Evolutionary conservation across 345 rosid genomes (phyloP), one percentile per base, ranked within the genome.

Genomic region (Limnanthes douglasii): DNA sequence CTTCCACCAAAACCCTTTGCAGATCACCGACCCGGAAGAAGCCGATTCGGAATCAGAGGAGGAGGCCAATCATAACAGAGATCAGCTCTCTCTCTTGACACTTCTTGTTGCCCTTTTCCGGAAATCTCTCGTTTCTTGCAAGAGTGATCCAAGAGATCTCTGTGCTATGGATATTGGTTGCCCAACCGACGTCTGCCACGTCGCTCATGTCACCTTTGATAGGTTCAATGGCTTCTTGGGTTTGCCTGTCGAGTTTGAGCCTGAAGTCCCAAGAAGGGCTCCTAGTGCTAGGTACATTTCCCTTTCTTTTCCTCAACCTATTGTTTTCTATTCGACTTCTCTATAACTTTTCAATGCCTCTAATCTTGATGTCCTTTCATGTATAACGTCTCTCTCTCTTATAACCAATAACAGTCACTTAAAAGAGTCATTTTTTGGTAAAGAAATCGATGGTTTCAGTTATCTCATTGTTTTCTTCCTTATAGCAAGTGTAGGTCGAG

Each of bases 161-260:
- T 71, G 78, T 43, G 47, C 47, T 6, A 79, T 88, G 90, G 95
- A 86, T 54, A 86, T 86, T 45, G 73, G 95, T 6, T 62, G 71
- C 64, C 97, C 97, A 0, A 78, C 80, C 27, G 48, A 86, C 46
- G 83, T 82, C 10, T 63, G 88, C 3, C 97, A 86, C 41, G 90
- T 86, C 27, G 83, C 88, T 0, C 97, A 82, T 39, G 97, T 86
- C 10, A 86, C 97, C 29, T 86, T 86, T 44, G 97, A 86, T 57
- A 75, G 95, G 49, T 86, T 82, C 53, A 68, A 78, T 60, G 97
- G 97, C 17, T 86, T 86, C 61, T 60, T 73, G 50, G 97, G 95
- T 42, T 56, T 86, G 64, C 95, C 95, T 29, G 78, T 64, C 34
- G 97, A 86, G 70, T 64, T 76, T 48, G 95, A 86, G 66, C 93